Conservation (phyloP, 1,139 yeast genomes). For the Hansenula sp. region DNA sequence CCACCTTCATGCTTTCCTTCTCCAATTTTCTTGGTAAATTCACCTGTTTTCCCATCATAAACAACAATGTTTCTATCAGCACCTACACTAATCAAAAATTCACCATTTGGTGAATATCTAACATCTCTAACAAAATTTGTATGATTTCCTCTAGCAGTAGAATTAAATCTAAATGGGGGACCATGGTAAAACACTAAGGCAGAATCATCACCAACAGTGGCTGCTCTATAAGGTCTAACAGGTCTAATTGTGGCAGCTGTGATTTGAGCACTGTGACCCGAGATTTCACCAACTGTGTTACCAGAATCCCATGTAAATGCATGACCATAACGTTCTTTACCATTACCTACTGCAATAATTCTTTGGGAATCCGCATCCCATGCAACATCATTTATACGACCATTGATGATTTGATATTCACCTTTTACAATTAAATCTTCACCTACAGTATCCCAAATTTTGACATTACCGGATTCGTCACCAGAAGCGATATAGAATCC, state of each 20-base stretch:
- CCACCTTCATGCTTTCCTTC: slow-evolving; percentile 68
- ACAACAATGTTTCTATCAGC: slow-evolving; percentile 74
- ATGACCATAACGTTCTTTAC: slow-evolving; percentile 88
- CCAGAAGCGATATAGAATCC: slow-evolving; percentile 92
- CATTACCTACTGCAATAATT: slow-evolving; percentile 92
- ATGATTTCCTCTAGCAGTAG: slow-evolving; percentile 70
- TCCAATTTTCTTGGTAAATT: slow-evolving; percentile 45
- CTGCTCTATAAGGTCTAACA: slow-evolving; percentile 91
- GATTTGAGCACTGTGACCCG: slow-evolving; percentile 86
- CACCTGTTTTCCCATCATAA: slow-evolving; percentile 89
- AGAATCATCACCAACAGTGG: slow-evolving; percentile 87
- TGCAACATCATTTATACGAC: slow-evolving; percentile 75
- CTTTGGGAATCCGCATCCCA: slow-evolving; percentile 93
- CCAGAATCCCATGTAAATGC: slow-evolving; percentile 94
- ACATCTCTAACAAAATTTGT: slow-evolving; percentile 78
- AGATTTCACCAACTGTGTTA: slow-evolving; percentile 90
- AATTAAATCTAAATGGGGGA: slow-evolving; percentile 86
- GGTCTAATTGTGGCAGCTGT: slow-evolving; percentile 84
- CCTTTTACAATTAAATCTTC: slow-evolving; percentile 67
- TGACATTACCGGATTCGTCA: slow-evolving; percentile 81
- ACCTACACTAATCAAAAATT: slow-evolving; percentile 74
- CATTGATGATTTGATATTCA: slow-evolving; percentile 78
- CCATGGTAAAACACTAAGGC: slow-evolving; percentile 84
- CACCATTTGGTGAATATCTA: slow-evolving; percentile 75
- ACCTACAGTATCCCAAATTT: slow-evolving; percentile 75